phyloP scores from a whole-genome alignment of 495 filamentous ascomycete species.

The Apiosordaria backusii region DNA sequence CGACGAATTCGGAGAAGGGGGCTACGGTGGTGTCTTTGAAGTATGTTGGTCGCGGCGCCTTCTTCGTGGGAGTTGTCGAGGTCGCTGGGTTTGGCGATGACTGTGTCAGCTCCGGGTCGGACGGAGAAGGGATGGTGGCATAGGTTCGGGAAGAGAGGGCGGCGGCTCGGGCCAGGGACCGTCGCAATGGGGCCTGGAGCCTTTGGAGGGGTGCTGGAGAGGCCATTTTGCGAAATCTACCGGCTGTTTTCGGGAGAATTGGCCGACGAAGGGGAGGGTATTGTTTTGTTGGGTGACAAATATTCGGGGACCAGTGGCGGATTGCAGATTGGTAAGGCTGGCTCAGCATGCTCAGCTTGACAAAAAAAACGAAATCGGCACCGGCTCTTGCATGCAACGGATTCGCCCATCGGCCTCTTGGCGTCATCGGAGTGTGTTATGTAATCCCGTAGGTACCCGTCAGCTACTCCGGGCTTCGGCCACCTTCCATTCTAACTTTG shows the following conservation, averaged over 20 bases:
- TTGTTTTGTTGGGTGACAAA: conserved; percentile 5
- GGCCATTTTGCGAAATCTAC: conserved; percentile 24
- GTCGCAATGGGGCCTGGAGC: conserved; percentile 33
- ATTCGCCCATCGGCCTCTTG: conserved; percentile 11
- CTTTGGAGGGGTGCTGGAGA: conserved; percentile 31
- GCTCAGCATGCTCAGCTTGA: no score
- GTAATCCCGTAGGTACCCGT: conserved; percentile 24
- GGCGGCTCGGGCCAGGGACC: conserved; percentile 27
- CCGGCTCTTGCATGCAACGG: not conserved
- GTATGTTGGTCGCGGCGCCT: conserved; percentile 54
- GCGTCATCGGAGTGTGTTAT: conserved; percentile 18
- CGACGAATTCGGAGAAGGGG: conserved; percentile 80
- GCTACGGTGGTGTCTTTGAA: conserved; percentile 86
- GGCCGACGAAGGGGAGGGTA: not conserved
- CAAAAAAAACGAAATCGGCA: conserved; percentile 15
- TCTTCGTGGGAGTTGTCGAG: conserved; percentile 15
- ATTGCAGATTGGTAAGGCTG: conserved; percentile 11
- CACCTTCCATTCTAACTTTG: not conserved
- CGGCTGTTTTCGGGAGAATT: not conserved
- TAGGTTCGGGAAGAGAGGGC: conserved; percentile 25
- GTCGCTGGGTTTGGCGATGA: conserved; percentile 6
- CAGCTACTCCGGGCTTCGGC: conserved; percentile 14
- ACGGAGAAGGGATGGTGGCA: conserved; percentile 31
- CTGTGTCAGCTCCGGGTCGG: conserved; percentile 16
- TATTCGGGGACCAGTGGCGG: not conserved